phyloP scores from a whole-genome alignment of 169 alveolate genomes.

The Cryptosporidium tyzzeri region DNA sequence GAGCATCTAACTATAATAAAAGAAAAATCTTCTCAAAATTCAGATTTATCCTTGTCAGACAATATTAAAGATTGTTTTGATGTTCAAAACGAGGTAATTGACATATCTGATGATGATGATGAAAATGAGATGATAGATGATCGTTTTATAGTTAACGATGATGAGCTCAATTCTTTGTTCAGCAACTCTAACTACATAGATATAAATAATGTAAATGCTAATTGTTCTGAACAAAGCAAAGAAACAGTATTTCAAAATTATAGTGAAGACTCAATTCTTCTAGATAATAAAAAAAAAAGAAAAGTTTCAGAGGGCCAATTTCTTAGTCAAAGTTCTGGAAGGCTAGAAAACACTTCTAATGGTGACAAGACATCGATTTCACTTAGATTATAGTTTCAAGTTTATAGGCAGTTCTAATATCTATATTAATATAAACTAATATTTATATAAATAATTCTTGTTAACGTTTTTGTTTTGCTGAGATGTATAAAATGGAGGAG shows the following conservation, averaged over 20 bases:
- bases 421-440: slow-evolving; percentile 18
- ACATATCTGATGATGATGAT: slow-evolving; percentile 67
- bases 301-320: slow-evolving; percentile 1
- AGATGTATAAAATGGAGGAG: slow-evolving; percentile 45
- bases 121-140: slow-evolving; percentile 10
- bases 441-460: slow-evolving; percentile 28
- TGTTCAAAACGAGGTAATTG: slow-evolving; percentile 9
- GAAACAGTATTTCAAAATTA: not conserved
- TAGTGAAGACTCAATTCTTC: not conserved
- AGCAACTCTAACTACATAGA: not conserved
- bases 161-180: slow-evolving; percentile 23
- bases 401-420: not conserved
- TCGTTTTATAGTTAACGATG: slow-evolving; percentile 8
- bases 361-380: slow-evolving; percentile 47
- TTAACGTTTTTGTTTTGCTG: slow-evolving; percentile 11
- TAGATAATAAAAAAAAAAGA: slow-evolving; percentile 33
- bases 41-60: not conserved
- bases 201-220: not conserved
- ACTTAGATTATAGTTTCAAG: slow-evolving; percentile 37
- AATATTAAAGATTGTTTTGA: not conserved
- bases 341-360: slow-evolving; percentile 4
- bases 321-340: not conserved
- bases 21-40: not conserved
- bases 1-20: not conserved
- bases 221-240: not conserved